Conservation (phyloP, 306 rosid genomes). For the Fragaria ananassa region DNA sequence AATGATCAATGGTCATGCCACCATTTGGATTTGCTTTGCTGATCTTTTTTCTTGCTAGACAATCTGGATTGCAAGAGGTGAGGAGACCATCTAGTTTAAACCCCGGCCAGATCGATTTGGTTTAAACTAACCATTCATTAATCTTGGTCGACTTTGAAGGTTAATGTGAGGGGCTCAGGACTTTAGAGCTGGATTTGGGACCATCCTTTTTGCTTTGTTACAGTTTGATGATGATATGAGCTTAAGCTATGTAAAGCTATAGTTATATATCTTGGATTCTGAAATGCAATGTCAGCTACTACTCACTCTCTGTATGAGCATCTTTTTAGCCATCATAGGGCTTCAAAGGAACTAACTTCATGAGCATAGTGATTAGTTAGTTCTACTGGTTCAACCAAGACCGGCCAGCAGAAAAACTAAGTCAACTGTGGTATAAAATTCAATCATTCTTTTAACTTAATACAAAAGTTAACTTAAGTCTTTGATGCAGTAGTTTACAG, state of each 20-base stretch:
- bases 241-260: background rate
- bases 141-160: background rate
- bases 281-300: slow-evolving; percentile 10
- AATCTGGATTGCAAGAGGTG: slow-evolving; percentile 4
- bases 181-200: slow-evolving; percentile 56
- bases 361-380: background rate
- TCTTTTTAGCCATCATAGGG: background rate
- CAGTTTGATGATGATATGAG: slow-evolving; percentile 2
- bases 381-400: background rate
- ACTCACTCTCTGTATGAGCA: slow-evolving; percentile 3
- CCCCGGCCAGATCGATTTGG: slow-evolving; percentile 1
- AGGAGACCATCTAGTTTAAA: background rate
- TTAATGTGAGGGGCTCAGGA: background rate
- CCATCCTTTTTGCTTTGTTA: slow-evolving; percentile 31
- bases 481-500: background rate
- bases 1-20: slow-evolving; percentile 39
- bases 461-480: background rate
- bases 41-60: slow-evolving; percentile 30
- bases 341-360: background rate
- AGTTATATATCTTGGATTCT: slow-evolving; percentile 12
- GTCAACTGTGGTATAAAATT: background rate
- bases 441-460: background rate
- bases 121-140: background rate
- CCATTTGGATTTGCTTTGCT: slow-evolving; percentile 28
- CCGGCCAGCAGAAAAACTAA: background rate